Evolutionary conservation across 495 filamentous ascomycete genomes (phyloP), one percentile per base, ranked within the genome.

Genomic region (Cercophora samala): DNA sequence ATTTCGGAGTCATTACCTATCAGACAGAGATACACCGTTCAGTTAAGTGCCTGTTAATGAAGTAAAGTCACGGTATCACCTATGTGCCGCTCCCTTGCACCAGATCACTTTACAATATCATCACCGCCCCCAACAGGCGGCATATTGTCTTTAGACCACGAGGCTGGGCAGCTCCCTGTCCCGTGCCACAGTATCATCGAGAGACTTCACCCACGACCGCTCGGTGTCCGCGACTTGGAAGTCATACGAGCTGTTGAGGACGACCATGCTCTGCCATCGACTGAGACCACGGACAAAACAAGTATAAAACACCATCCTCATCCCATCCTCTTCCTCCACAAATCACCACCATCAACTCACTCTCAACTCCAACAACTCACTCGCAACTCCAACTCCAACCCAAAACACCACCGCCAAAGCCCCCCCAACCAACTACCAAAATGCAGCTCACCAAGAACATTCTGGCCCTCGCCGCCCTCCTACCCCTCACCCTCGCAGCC

Each of bases 401-500:
- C 19, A 56, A 56, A 18, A 19, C 53, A 21, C 21, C 6, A 29
- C 26, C n/a, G 4, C 17, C 52, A 21, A 54, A 8, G 22, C 53
- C 53, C 8, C 53, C 19, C 52, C 4, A 17, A 54, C 22, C 63
- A 18, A 58, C 54, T 4, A 3, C 63, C 51, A 64, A 56, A 23
- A 64, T 64, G 63, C 51, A 64, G 25, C 42, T 64, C 52, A 56
- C 52, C 51, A 64, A 64, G 53, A 64, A 58, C 54, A 13, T 64
- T 25, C 13, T 64, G 5, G 63, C 63, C 51, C 51, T 64, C 54
- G 53, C 23, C 22, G 51, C 52, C 63, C 23, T 58, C 22, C 51
- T 64, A 52, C 25, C 17, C 26, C 26, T 64, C 2, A 46, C 63
- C 15, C 24, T 56, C 22, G 63, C 62, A 4, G 62, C 62, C 6